Evolutionary conservation across 306 rosid genomes (phyloP), one percentile per base, ranked within the genome.

Genomic region (Pterocarpus santalinus): DNA sequence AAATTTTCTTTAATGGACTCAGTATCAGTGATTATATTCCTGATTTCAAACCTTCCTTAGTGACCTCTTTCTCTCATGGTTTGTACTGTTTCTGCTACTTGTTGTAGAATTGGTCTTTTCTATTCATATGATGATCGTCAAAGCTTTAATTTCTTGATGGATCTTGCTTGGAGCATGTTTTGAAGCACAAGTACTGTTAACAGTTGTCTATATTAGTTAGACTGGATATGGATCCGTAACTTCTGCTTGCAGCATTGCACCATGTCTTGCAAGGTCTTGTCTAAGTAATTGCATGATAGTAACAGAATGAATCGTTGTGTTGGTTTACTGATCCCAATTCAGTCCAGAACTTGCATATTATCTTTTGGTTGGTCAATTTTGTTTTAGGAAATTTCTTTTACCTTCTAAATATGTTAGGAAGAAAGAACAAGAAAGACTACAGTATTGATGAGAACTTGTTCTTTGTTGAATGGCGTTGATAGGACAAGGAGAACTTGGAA

Each of bases 401-500:
- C 36, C 30, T 11, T 80, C 41, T 28, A 16, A 28, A n/a, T n/a
- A 65, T 60, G 61, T 65, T 36, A 1, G 65, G 43, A 49, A 53
- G 36, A 60, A 66, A 43, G 55, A 62, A 74, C 58, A 10, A 36
- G 39, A 60, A 65, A 4, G 41, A 70, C 34, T 36, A 34, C 49
- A 35, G 14, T 65, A 69, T 62, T 81, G 62, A 77, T 77, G 49
- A 70, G 9, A 68, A 67, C 70, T 82, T 71, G 36, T 52, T 81
- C 55, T 80, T 34, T 79, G 28, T 85, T 75, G 76, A 10, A 56
- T 86, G 82, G 5, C 66, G 73, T 60, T 83, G 75, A 84, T 47
- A 93, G 99, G 90, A 56, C 96, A 38, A 91, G 87, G 87, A 93
- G 99, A 89, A 56, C 62, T 44, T 95, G 99, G 99, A 95, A 95